Evolutionary conservation across 371 early-diverging fungal genomes (phyloP), one percentile per base, ranked within the genome.

Genomic region (Rhizopus stolonifer): DNA sequence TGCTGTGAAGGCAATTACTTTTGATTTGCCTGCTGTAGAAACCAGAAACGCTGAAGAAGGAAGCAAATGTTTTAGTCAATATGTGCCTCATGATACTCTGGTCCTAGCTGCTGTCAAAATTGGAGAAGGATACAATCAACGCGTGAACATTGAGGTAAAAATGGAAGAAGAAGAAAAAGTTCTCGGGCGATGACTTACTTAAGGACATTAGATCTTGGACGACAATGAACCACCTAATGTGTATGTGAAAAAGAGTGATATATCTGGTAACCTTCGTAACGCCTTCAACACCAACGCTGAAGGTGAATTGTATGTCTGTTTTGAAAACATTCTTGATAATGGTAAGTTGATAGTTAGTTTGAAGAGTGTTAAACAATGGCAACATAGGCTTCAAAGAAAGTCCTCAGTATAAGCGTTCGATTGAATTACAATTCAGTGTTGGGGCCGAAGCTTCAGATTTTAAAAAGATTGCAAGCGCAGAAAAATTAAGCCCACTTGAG

Each of bases 401-500:
- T 11, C 66, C 82, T 22, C 65, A 72, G 48, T 77, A 77, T 49
- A 70, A 64, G 54, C 83, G 88, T 39, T 61, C 81, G 15, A 69
- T 95, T 60, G 81, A 84, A 53, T 64, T 96, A 15, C 83, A 86
- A 42, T 80, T 94, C 47, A 88, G 90, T 42, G 82, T 92, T 34
- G 95, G 95, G 22, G 90, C 91, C 14, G 90, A 91, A 62, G 89
- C 94, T 18, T 70, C 81, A 50, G 93, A 94, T 52, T 83, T 79
- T 52, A 52, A 75, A 38, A 82, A 79, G 50, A 44, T 86, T 44
- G 84, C 81, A 29, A 81, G 82, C 59, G 76, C 82, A 17, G 89
- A 93, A 63, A 89, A 93, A 60, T 74, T 96, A 21, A 80, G 79
- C 63, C 95, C 95, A n/a, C 74, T 94, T 60, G 96, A 96, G 72